phyloP scores from a whole-genome alignment of 1,139 yeast species.

The Chernovozyma aurita region DNA sequence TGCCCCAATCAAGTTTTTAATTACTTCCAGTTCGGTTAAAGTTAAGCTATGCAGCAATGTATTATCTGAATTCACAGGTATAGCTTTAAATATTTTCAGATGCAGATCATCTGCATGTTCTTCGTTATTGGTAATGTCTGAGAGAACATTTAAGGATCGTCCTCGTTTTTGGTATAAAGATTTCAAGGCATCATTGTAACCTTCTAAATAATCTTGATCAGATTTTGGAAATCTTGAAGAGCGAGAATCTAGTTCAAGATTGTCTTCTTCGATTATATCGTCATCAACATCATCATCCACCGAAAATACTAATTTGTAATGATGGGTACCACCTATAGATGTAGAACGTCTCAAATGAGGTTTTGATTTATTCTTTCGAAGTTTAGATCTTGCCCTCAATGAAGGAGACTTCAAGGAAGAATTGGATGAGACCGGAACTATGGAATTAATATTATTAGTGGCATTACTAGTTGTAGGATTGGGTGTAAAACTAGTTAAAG shows the following conservation, averaged over 20 bases:
- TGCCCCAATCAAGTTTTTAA: conserved; percentile 16
- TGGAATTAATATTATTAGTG: too few relatives aligned
- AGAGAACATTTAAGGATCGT: neutral
- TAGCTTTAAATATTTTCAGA: neutral
- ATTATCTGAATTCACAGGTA: neutral
- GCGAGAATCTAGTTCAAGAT: conserved; percentile 25
- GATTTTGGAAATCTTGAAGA: conserved; percentile 13
- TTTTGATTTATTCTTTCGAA: conserved; percentile 18
- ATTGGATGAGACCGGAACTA: neutral
- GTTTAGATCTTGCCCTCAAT: conserved; percentile 12
- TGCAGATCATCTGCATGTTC: neutral
- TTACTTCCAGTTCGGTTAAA: conserved; percentile 2
- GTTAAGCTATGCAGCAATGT: neutral
- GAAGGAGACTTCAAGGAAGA: conserved; percentile 11
- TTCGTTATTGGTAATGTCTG: neutral
- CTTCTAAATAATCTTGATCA: conserved; percentile 65
- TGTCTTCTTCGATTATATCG: conserved; percentile 29
- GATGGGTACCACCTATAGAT: conserved; percentile 15
- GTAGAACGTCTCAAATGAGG: conserved; percentile 23
- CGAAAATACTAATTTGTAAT: conserved; percentile 46
- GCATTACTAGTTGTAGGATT: too few relatives aligned
- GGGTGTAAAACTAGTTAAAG: too few relatives aligned
- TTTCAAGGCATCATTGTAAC: conserved; percentile 65
- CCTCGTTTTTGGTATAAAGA: conserved; percentile 26
- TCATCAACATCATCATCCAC: conserved; percentile 68